These are phyloP conservation scores for Ophiostoma sp. DNA, from an alignment of 2,329 filamentous ascomycete species.

Conservation along the genomic window DNA sequence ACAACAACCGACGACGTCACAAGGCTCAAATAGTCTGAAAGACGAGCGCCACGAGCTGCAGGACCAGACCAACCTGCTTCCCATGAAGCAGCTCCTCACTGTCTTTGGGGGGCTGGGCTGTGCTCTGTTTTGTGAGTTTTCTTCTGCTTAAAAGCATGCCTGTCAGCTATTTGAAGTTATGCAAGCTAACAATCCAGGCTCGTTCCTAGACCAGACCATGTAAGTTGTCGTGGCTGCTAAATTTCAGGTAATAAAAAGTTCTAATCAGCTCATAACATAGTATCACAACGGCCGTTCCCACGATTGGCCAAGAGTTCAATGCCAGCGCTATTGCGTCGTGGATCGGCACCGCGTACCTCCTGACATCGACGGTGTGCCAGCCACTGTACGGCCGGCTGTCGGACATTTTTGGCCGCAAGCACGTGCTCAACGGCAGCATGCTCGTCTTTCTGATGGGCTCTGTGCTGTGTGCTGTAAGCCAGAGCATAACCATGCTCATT, in stretches of 20 bases:
- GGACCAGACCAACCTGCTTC: neutral
- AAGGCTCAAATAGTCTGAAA: neutral
- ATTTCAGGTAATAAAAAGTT: neutral
- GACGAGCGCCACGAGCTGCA: neutral
- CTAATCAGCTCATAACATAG: neutral
- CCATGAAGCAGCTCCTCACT: neutral
- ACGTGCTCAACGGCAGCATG: conserved; percentile 20
- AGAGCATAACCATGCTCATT: conserved; percentile 24
- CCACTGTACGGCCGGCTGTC: conserved; percentile 20
- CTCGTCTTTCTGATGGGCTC: conserved; percentile 24
- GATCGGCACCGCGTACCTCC: conserved; percentile 18
- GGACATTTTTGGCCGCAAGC: conserved; percentile 21
- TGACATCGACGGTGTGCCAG: conserved; percentile 20
- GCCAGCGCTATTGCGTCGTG: conserved; percentile 17
- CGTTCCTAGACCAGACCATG: neutral
- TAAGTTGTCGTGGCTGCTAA: neutral
- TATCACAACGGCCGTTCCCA: neutral
- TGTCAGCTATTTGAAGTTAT: neutral
- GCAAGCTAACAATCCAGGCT: neutral
- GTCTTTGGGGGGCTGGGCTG: neutral
- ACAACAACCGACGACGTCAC: neutral
- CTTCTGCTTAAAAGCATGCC: no score
- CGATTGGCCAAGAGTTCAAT: conserved; percentile 16
- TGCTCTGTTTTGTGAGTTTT: neutral
- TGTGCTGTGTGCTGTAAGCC: conserved; percentile 23